Conservation (phyloP, 2,329 filamentous ascomycete genomes). For the Diaporthe ampelina region DNA sequence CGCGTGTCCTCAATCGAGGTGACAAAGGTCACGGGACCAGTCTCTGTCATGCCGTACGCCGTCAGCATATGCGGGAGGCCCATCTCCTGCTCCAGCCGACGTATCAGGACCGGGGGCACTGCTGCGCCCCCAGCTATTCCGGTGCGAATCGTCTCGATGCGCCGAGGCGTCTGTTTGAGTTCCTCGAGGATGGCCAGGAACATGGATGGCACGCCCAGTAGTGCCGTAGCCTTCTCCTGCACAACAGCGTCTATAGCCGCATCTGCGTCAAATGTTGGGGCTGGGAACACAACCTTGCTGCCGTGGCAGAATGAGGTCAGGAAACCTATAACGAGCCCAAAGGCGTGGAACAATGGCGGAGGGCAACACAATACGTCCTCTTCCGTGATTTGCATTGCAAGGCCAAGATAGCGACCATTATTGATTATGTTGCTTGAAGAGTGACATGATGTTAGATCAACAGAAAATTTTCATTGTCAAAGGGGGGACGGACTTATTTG, state of each 20-base stretch:
- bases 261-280: background rate
- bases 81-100: background rate
- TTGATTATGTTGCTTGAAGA: background rate
- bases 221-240: background rate
- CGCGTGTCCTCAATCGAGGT: background rate
- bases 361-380: constrained; percentile 75
- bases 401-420: constrained; percentile 60
- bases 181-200: background rate
- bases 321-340: constrained; percentile 79
- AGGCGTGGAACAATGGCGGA: constrained; percentile 77
- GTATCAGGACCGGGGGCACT: background rate
- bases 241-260: background rate
- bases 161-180: background rate
- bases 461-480: background rate
- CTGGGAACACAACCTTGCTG: background rate
- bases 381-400: constrained; percentile 74
- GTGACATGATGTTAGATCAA: background rate
- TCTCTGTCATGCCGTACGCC: constrained; percentile 11
- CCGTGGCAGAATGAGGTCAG: constrained; percentile 69
- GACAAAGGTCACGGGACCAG: background rate
- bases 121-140: background rate
- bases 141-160: background rate
- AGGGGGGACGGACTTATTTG: background rate
- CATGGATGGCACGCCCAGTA: constrained; percentile 6
- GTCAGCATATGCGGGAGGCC: background rate